phyloP scores from a whole-genome alignment of 2,329 filamentous ascomycete genomes.

The Exophiala sideris region DNA sequence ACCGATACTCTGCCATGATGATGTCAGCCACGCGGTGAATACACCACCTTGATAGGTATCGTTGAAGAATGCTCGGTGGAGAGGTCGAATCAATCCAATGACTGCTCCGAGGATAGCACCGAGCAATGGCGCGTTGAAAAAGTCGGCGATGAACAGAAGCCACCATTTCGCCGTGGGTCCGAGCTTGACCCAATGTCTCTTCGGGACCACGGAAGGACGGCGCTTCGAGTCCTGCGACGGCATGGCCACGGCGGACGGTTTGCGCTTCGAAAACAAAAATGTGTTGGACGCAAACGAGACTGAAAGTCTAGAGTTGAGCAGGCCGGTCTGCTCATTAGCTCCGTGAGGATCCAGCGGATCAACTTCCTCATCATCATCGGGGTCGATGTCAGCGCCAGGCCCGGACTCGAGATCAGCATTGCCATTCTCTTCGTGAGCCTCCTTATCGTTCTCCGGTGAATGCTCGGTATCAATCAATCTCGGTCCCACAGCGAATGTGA shows the following conservation, averaged over 20 bases:
- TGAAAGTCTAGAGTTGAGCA: conserved; percentile 9
- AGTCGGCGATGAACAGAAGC: conserved; percentile 43
- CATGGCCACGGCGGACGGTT: neutral
- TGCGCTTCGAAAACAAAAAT: conserved; percentile 44
- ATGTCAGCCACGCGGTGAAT: conserved; percentile 64
- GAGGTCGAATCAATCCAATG: conserved; percentile 57
- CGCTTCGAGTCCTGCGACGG: conserved; percentile 13
- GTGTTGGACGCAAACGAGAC: conserved; percentile 47
- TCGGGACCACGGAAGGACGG: conserved; percentile 16
- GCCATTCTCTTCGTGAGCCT: conserved; percentile 35
- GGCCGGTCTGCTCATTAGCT: conserved; percentile 19
- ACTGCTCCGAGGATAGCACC: conserved; percentile 58
- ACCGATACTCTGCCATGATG: conserved; percentile 60
- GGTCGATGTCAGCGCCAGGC: conserved; percentile 30
- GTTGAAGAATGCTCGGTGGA: conserved; percentile 62
- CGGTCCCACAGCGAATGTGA: conserved; percentile 64
- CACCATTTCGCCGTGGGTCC: conserved; percentile 38
- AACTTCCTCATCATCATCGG: conserved; percentile 2
- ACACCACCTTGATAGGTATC: conserved; percentile 57
- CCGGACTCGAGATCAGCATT: neutral
- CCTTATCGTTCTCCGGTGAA: conserved; percentile 30
- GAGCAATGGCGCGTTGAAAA: conserved; percentile 61
- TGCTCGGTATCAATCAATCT: conserved; percentile 52
- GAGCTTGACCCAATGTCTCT: conserved; percentile 34
- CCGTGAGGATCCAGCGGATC: conserved; percentile 21